These are phyloP conservation scores for Gentiana dahurica DNA, from an alignment of 257 asterid species.

Conservation along the genomic window DNA sequence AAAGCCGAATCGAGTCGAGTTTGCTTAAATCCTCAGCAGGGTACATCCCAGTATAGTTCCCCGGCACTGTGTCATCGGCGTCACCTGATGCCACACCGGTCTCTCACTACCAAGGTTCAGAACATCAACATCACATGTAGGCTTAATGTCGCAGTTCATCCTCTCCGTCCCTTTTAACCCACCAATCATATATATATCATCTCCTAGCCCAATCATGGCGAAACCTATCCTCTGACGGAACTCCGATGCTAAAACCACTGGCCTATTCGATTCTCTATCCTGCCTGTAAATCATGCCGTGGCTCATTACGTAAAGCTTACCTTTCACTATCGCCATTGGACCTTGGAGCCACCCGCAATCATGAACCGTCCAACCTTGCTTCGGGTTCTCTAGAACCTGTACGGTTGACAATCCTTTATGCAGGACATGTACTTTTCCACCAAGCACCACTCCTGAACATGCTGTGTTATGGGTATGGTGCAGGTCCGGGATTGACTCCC, in stretches of 20 bases:
- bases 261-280: constrained; percentile 51
- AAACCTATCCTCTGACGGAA: constrained; percentile 70
- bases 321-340: constrained; percentile 85
- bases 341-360: constrained; percentile 93
- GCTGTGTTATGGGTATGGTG: constrained; percentile 83
- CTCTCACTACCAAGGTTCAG: constrained; percentile 69
- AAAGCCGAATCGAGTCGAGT: no score
- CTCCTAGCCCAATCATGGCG: constrained; percentile 78
- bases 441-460: constrained; percentile 73
- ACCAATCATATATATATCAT: constrained; percentile 75
- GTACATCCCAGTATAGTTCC: constrained; percentile 94
- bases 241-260: constrained; percentile 66
- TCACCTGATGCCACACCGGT: constrained; percentile 70
- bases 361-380: constrained; percentile 73
- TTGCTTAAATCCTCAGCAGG: constrained; percentile 55
- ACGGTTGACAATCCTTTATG: constrained; percentile 89
- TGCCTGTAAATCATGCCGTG: constrained; percentile 74
- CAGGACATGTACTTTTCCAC: constrained; percentile 74
- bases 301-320: constrained; percentile 78
- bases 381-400: constrained; percentile 58
- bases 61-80: constrained; percentile 80
- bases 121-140: constrained; percentile 62
- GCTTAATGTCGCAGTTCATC: constrained; percentile 72
- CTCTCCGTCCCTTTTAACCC: constrained; percentile 88
- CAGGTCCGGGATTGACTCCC: constrained; percentile 83